These are phyloP conservation scores for Fusarium kyushuense DNA, from an alignment of 2,329 filamentous ascomycete species.

Conservation along the genomic window DNA sequence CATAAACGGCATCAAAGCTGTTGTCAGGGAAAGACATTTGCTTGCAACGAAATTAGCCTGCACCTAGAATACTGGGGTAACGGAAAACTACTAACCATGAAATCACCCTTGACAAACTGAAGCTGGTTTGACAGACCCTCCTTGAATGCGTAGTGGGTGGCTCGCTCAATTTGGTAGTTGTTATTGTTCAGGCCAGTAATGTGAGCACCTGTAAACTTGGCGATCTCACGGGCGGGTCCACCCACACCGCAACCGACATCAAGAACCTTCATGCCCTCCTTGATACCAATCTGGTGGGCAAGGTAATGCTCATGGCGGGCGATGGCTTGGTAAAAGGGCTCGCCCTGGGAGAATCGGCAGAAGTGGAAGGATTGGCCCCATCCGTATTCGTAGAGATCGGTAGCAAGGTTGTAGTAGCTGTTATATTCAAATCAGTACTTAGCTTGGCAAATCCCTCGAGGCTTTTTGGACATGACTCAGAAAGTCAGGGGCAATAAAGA, in stretches of 20 bases:
- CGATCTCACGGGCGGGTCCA: slow-evolving; percentile 94
- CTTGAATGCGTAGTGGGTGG: slow-evolving; percentile 84
- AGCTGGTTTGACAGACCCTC: slow-evolving; percentile 85
- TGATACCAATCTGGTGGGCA: slow-evolving; percentile 86
- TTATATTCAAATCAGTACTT: slow-evolving; percentile 35
- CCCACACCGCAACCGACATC: slow-evolving; percentile 98
- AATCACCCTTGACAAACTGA: slow-evolving; percentile 92
- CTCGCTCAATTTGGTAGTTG: slow-evolving; percentile 97
- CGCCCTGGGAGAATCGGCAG: slow-evolving; percentile 88
- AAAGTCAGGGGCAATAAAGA: slow-evolving; percentile 1
- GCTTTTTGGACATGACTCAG: neutral
- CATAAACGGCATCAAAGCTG: slow-evolving; percentile 94
- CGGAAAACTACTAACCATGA: slow-evolving; percentile 72
- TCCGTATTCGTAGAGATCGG: slow-evolving; percentile 95
- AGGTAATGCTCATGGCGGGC: slow-evolving; percentile 98
- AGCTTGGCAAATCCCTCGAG: neutral
- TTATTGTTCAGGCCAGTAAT: slow-evolving; percentile 98
- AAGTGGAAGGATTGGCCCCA: slow-evolving; percentile 99
- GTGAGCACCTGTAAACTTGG: slow-evolving; percentile 92
- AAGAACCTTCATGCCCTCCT: slow-evolving; percentile 87
- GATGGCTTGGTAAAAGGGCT: slow-evolving; percentile 91
- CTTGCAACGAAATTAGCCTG: slow-evolving; percentile 54
- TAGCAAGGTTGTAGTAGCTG: slow-evolving; percentile 97
- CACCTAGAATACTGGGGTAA: too few species aligned
- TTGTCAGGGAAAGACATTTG: slow-evolving; percentile 96